These are phyloP conservation scores for Stenocarpella maydis DNA, from an alignment of 2,329 filamentous ascomycete species.

Conservation along the genomic window DNA sequence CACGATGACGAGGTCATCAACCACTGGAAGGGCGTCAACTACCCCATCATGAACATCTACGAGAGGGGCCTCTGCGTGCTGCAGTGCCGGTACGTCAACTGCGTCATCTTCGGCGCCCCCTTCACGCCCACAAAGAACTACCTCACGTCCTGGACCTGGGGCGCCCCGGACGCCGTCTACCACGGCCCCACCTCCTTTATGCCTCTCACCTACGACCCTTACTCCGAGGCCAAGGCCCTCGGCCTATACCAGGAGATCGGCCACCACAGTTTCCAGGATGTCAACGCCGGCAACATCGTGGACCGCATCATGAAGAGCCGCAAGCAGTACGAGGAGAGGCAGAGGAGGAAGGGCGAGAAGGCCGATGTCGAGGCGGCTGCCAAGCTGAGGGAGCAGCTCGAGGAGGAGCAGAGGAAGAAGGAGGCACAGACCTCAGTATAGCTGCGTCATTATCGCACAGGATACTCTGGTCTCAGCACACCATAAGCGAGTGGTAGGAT, in stretches of 20 bases:
- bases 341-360: slow-evolving; percentile 90
- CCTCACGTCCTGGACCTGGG: slow-evolving; percentile 76
- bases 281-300: slow-evolving; percentile 77
- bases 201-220: slow-evolving; percentile 80
- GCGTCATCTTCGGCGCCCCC: slow-evolving; percentile 88
- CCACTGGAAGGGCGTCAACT: slow-evolving; percentile 95
- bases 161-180: slow-evolving; percentile 82
- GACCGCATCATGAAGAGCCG: slow-evolving; percentile 87
- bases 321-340: slow-evolving; percentile 88
- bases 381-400: slow-evolving; percentile 67
- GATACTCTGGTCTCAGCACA: background rate
- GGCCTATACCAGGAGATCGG: slow-evolving; percentile 85
- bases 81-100: slow-evolving; percentile 92
- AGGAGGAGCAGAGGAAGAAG: slow-evolving; percentile 63
- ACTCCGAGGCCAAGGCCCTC: slow-evolving; percentile 80
- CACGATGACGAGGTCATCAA: slow-evolving; percentile 97
- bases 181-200: slow-evolving; percentile 97
- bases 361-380: slow-evolving; percentile 75
- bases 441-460: no score
- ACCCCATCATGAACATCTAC: slow-evolving; percentile 99
- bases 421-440: slow-evolving; percentile 47
- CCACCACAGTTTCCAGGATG: slow-evolving; percentile 80
- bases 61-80: slow-evolving; percentile 94
- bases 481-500: background rate
- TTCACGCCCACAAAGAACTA: slow-evolving; percentile 85